A percentile compares a stretch with the other conserved stretches of the same genome.
Evolutionary conservation across 75 land plant species (phyloP).

Genomic region (Selaginella moellendorffii): DNA sequence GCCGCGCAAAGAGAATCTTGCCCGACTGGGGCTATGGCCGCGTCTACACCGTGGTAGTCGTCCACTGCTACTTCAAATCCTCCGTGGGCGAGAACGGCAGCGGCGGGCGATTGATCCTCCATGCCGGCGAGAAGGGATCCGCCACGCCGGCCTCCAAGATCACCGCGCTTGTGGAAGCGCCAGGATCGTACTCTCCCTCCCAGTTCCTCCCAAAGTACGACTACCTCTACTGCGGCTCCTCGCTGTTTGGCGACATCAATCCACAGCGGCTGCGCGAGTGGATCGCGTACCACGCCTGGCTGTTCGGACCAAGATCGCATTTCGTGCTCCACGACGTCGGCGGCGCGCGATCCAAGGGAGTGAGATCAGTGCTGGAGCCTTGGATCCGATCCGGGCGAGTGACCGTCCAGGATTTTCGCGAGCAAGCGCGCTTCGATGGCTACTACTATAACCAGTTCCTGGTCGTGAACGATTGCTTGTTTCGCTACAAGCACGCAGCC

Average conservation of each 20-base stretch:
- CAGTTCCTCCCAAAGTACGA: constrained; percentile 14
- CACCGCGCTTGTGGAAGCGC: background rate
- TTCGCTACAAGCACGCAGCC: constrained; percentile 46
- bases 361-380: constrained; percentile 42
- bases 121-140: background rate
- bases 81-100: constrained; percentile 19
- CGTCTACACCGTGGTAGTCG: constrained; percentile 71
- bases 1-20: constrained; percentile 39
- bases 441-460: constrained; percentile 85
- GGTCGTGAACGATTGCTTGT: constrained; percentile 80
- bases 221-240: constrained; percentile 77
- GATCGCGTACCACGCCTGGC: constrained; percentile 73
- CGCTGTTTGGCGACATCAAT: constrained; percentile 61
- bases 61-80: constrained; percentile 27
- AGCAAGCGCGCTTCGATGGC: constrained; percentile 58
- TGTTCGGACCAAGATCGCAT: constrained; percentile 59
- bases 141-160: background rate
- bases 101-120: constrained; percentile 26
- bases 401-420: constrained; percentile 64
- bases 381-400: constrained; percentile 53
- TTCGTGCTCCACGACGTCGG: constrained; percentile 88
- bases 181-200: background rate
- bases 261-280: constrained; percentile 53
- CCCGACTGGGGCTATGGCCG: constrained; percentile 91
- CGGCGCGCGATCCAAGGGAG: constrained; percentile 38